Base-by-base conservation (phyloP, 2,329 filamentous ascomycete species). In the Sarocladium kiliense region DNA sequence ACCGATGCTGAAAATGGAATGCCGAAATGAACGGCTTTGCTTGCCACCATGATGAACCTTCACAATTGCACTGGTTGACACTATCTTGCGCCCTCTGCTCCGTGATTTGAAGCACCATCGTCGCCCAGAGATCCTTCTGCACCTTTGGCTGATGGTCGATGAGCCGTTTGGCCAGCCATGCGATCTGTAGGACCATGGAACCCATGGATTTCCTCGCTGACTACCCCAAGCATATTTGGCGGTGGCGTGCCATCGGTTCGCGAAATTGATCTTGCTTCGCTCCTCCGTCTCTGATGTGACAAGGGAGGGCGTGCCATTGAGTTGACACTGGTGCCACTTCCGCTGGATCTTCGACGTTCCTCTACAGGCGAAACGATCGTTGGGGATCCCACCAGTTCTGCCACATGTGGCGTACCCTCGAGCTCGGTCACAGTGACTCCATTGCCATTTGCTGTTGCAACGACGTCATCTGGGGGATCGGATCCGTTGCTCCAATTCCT, bases 401-500 rank as follows among this genome's bases (percentile, higher is more conserved):
- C 68, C 9, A 72, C 60, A 30, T 67, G 66, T 16, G 57, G 65
- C 58, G 47, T 19, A n/a, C 27, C 63, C 16, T 70, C 73, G 3
- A 79, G 70, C 57, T 79, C 76, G 2, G 68, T 68, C 4, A 66
- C 60, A 1, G 67, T 64, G 2, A 65, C 32, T 59, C 6, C 62
- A 58, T 37, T 11, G 18, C 49, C 41, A 1, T 55, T 37, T 23
- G 27, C 58, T 11, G n/a, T 60, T 16, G 58, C 62, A n/a, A 61
- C 59, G 3, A 64, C 63, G 54, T 65, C 62, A 42, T 70, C 71
- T 41, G 71, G 71, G 3, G 68, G 63, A 49, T 78, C 75, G 42
- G 76, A 79, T 4, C 71, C 68, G 57, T 76, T 71, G 62, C 75
- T 79, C 44, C 63, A 63, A 5, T 76, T 66, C 2, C 77, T 72